Evolutionary conservation across 1,139 yeast genomes (phyloP).

Genomic region (Meyerozyma carpophila): DNA sequence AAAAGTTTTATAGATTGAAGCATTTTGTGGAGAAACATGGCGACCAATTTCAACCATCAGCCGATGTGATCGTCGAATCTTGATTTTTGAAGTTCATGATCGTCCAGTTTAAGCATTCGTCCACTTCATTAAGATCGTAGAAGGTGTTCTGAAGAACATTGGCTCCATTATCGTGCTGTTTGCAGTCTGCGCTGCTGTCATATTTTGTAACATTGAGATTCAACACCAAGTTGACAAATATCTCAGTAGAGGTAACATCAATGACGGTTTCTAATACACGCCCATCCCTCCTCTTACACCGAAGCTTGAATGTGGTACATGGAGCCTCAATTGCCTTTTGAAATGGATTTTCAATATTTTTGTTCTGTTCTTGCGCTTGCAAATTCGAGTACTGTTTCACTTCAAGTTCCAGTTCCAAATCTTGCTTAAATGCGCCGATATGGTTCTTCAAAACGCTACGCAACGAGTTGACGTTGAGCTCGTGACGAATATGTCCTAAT

Average conservation of each 20-base stretch:
- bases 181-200: constrained; percentile 22
- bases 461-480: constrained; percentile 41
- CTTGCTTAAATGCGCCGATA: constrained; percentile 12
- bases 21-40: constrained; percentile 28
- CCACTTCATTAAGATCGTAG: constrained; percentile 57
- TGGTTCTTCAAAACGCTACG: constrained; percentile 34
- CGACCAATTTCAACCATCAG: constrained; percentile 1
- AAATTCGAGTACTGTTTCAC: constrained; percentile 24
- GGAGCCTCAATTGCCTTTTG: constrained; percentile 38
- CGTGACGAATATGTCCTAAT: constrained; percentile 65
- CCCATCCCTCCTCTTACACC: constrained; percentile 8
- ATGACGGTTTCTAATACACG: constrained; percentile 7
- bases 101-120: constrained; percentile 65
- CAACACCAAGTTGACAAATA: constrained; percentile 13
- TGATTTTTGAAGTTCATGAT: constrained; percentile 28
- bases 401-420: constrained; percentile 14
- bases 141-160: constrained; percentile 43
- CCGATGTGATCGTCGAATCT: constrained; percentile 2
- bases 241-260: constrained; percentile 12
- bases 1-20: constrained; percentile 40
- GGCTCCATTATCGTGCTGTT: constrained; percentile 27
- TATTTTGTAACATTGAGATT: constrained; percentile 24
- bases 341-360: constrained; percentile 27
- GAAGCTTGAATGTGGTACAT: constrained; percentile 19
- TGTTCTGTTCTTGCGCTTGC: constrained; percentile 5